phyloP scores from a whole-genome alignment of 2,329 filamentous ascomycete species.

The Colletotrichum lupini region DNA sequence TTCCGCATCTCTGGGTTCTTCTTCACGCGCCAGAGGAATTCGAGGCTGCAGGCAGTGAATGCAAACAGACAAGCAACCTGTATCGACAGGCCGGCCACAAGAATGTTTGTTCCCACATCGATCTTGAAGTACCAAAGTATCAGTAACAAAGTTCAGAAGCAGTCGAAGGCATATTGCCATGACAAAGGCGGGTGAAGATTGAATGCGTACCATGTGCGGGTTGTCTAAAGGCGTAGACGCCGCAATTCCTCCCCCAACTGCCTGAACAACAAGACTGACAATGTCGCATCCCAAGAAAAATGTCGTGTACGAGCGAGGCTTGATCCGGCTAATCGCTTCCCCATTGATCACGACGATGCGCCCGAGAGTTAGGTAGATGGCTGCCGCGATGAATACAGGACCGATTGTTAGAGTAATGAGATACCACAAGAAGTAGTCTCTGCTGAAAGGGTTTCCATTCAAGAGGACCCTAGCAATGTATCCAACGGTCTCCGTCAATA shows the following conservation, averaged over 20 bases:
- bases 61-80: conserved; percentile 18
- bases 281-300: conserved; percentile 14
- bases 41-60: conserved; percentile 17
- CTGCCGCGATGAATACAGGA: conserved; percentile 40
- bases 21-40: conserved; percentile 15
- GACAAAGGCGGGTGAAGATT: not conserved
- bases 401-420: conserved; percentile 40
- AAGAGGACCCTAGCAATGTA: conserved; percentile 38
- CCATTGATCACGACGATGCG: conserved; percentile 39
- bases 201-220: conserved; percentile 3
- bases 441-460: conserved; percentile 26
- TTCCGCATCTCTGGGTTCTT: conserved; percentile 16
- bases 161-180: not conserved
- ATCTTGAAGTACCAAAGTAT: not conserved
- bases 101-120: conserved; percentile 13
- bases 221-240: conserved; percentile 14
- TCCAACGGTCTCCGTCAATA: conserved; percentile 38
- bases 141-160: not conserved
- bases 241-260: conserved; percentile 10
- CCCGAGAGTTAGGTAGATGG: conserved; percentile 41
- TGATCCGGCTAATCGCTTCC: conserved; percentile 11
- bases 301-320: conserved; percentile 16
- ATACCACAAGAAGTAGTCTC: conserved; percentile 30
- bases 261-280: conserved; percentile 12
- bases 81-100: conserved; percentile 8